Evolutionary conservation across 176 grass and related monocot genomes (phyloP), one percentile per base, ranked within the genome.

Genomic region (Eragrostis nindensis): DNA sequence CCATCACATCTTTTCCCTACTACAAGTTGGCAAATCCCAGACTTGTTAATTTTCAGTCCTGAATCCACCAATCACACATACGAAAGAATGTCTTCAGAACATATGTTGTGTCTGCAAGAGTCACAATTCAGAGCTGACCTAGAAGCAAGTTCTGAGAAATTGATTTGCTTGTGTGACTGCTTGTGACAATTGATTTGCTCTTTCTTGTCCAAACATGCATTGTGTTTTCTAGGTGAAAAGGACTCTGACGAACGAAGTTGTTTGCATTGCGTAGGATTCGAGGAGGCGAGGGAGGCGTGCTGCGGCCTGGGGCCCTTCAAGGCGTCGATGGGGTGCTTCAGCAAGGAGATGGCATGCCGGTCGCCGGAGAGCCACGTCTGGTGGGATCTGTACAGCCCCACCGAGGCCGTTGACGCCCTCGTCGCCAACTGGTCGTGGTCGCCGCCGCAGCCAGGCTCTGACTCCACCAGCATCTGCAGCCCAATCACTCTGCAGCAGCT

Each of bases 361-460:
- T 5, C 62, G 62, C 76, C 76, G 76, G 76, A 79, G 76, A 49
- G 62, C 4, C 62, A 41, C 30, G 30, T 79, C 7, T 79, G 76
- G 76, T 79, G 76, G 76, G 76, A 79, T n/a, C 62, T 79, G 25
- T 68, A 79, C 62, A 67, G 4, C 30, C 62, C 76, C 62, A 79
- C 76, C 0, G 62, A 67, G 19, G 29, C 62, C 13, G 76, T 66
- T 0, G 47, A 24, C 21, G 13, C 21, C 30, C 62, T 79, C 30
- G 0, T 79, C 46, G 30, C 21, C 12, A 54, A 67, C 62, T 79
- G 76, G 62, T 67, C 62, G 0, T 79, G 76, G 75, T n/a, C 59
- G 1, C 3, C 17, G 43, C 6, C 56, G 55, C n/a, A n/a, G n/a
- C 0, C 40, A 40, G 38, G 8, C 74, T 18, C 22, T 15, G 26